Evolutionary conservation across 1,139 yeast species (phyloP), one percentile per base, ranked within the genome.

Genomic region (Geotrichum klebahnii): DNA sequence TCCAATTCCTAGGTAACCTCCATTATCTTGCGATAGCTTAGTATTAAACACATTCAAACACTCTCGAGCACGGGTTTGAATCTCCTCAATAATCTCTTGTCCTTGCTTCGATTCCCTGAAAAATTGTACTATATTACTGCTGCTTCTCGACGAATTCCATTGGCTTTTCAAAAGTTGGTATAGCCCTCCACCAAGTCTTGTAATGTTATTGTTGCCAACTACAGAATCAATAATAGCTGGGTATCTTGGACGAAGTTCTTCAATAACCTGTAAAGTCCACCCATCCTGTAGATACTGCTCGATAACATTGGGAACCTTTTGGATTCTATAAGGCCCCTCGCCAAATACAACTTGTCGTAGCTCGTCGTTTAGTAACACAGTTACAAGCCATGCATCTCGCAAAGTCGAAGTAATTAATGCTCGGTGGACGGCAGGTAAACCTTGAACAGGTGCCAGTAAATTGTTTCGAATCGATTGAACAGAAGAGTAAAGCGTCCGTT

Each of bases 361-460:
- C n/a, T 43, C 44, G n/a, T 44, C 48, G 14, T 55, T 50, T 37
- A 52, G 53, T 44, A 63, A 49, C 28, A 65, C 36, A 1, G 60
- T 54, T 12, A 59, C 54, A 5, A 59, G 52, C 70, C 70, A 68
- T 4, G 67, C 67, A 40, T 65, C 66, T 19, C 61, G 57, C 16
- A 67, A 51, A 48, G 61, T 54, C 1, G 61, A 57, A 12, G 59
- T 58, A 3, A 67, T 55, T 28, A 66, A 54, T 0, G 64, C 51
- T 29, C 55, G 48, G 55, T 57, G 61, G 1, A 63, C 50, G 29
- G 45, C 44, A n/a, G 52, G 43, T n/a, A 42, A 16, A 2, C 54
- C 52, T 3, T 41, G 6, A 8, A 32, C 35, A 10, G 43, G 44
- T n/a, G 34, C 34, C 12, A 48, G 41, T 14, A 52, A n/a, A 26